Evolutionary conservation across 140 eudicot species (phyloP), one percentile per base, ranked within the genome.

Genomic region (Flaveria floridana): DNA sequence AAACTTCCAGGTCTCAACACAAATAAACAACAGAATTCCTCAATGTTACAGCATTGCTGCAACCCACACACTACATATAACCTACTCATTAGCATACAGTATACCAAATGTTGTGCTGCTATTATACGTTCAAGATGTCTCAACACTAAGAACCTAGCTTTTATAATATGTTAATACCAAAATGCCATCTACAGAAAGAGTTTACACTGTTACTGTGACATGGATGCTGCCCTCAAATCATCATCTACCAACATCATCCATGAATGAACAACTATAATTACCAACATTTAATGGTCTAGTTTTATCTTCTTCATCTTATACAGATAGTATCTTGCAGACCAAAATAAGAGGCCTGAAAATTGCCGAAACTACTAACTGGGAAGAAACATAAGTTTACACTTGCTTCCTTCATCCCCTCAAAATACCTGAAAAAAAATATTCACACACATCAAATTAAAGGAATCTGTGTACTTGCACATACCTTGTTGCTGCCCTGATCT

Each of bases 401-500:
- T 83, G 88, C 92, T 77, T 85, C 86, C 92, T 83, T 72, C 84
- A 57, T 81, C 84, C 88, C 88, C 89, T 82, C 88, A 84, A 85
- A 79, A 73, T 70, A 88, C 99, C 99, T 94, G 97, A 86, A 88
- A 93, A 93, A 84, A 85, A 76, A 90, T 74, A 73, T 63, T 25
- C 78, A 52, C 68, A 84, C 37, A 56, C 23, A 83, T 76, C 76
- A 68, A 63, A 46, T 63, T 70, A 79, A 51, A 41, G 48, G 37
- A 80, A 23, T 57, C 37, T 72, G 11, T 62, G 50, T 20, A 64
- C 34, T 68, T 46, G 76, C 76, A 81, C 86, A 82, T 91, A 91
- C 97, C 99, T 91, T 95, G 99, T 65, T 91, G 97, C 76, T 84
- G 96, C 67, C 99, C 97, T 39, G 99, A 84, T 84, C 92, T 87